Evolutionary conservation across 768 basidiomycete genomes (phyloP), one percentile per base, ranked within the genome.

Genomic region (Pulveroboletus frians): DNA sequence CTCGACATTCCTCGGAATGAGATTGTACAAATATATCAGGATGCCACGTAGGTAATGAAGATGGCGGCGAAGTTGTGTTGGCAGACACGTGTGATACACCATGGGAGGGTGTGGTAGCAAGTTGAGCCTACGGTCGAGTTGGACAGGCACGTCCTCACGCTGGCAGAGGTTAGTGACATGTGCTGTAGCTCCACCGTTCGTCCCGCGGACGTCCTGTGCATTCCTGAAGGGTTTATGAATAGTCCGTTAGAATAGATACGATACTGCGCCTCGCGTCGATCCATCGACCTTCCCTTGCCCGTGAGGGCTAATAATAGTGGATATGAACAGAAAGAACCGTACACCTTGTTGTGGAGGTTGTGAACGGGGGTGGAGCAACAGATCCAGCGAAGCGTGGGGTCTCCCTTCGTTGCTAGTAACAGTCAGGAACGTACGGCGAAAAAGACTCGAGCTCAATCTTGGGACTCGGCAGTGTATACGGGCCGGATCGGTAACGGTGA

Each of bases 401-500:
- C 43, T 26, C 40, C 20, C 26, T 50, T 50, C 21, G 9, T 18
- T 18, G 18, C 8, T 13, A 27, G 18, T 31, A 18, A 9, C 30
- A 9, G 34, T n/a, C 20, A 5, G 20, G 14, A 26, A 46, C 55
- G 43, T 54, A 50, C 52, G 10, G 65, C 65, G 46, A 58, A 65
- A 68, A 67, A 26, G 40, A 11, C 63, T 56, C 67, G 18, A 34
- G n/a, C 9, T 49, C 32, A 17, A 43, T 13, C 46, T 38, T 26
- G 30, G 26, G n/a, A 13, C 23, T 21, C 45, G 44, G 46, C 23
- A 56, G 37, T 20, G 20, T 11, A 9, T 9, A 41, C 54, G 52
- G 51, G 31, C 64, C 65, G 60, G 47, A 48, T 26, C 57, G 54
- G 59, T 59, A 57, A 61, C 45, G 49, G 58, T 11, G 29, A 51